phyloP scores from a whole-genome alignment of 768 basidiomycete genomes.

The Galerina sulciceps region DNA sequence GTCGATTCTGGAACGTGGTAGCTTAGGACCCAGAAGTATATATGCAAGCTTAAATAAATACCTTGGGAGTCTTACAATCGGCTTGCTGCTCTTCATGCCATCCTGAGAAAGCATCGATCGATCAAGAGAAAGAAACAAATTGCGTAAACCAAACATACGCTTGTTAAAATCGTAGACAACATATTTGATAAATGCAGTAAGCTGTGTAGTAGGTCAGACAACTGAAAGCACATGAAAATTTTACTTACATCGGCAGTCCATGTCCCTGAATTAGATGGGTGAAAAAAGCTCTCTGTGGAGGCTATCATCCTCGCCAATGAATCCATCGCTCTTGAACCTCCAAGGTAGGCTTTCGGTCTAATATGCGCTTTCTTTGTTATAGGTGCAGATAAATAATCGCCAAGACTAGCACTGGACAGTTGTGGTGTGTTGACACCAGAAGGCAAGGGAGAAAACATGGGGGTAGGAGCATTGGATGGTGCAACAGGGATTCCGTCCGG shows the following conservation, averaged over 20 bases:
- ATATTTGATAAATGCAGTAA: conserved; percentile 86
- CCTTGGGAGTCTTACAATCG: conserved; percentile 80
- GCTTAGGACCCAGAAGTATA: neutral
- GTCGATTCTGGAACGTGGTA: conserved; percentile 56
- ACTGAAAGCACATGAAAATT: neutral
- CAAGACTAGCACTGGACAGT: conserved; percentile 46
- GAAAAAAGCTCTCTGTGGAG: conserved; percentile 89
- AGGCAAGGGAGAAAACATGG: conserved; percentile 70
- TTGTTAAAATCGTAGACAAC: conserved; percentile 86
- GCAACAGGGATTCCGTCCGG: conserved; percentile 61
- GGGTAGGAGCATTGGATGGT: conserved; percentile 70
- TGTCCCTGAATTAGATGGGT: conserved; percentile 84
- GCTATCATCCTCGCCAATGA: conserved; percentile 85
- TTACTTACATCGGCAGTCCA: conserved; percentile 76
- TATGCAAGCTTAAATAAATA: conserved; percentile 27
- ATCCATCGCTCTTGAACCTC: conserved; percentile 83
- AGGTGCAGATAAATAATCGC: conserved; percentile 64
- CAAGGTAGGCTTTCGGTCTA: conserved; percentile 65
- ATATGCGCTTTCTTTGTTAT: conserved; percentile 48
- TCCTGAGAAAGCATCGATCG: conserved; percentile 39
- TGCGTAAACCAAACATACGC: conserved; percentile 41
- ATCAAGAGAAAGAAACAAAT: neutral
- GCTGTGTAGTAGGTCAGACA: conserved; percentile 36
- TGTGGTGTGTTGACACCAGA: conserved; percentile 66
- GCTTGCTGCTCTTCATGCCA: conserved; percentile 80